A percentile compares a stretch with the other conserved stretches of the same genome.
These are phyloP conservation scores for Mucor piriformis DNA, from an alignment of 371 early-diverging fungal genomes.

Conservation along the genomic window DNA sequence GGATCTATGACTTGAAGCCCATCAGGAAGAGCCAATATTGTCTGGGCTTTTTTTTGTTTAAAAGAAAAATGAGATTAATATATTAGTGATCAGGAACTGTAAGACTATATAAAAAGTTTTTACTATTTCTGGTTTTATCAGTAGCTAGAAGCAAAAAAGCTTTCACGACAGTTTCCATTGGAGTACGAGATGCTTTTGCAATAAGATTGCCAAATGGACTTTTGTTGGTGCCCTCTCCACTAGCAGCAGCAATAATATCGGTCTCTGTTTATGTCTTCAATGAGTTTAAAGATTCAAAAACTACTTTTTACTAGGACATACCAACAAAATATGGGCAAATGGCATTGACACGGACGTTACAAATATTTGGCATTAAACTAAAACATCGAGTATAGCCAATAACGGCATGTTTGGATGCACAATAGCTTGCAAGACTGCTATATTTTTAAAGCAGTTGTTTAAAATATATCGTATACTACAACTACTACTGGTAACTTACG, in stretches of 20 bases:
- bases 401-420: slow-evolving; percentile 90
- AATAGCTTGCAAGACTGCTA: slow-evolving; percentile 52
- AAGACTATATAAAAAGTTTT: background rate
- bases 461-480: background rate
- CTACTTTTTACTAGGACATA: no score
- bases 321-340: slow-evolving; percentile 28
- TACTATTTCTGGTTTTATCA: slow-evolving; percentile 50
- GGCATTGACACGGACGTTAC: slow-evolving; percentile 46
- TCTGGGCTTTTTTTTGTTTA: background rate
- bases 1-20: slow-evolving; percentile 18
- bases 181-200: slow-evolving; percentile 26
- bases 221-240: background rate
- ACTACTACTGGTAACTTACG: slow-evolving; percentile 17
- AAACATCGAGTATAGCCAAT: slow-evolving; percentile 90
- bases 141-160: slow-evolving; percentile 54
- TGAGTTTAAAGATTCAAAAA: background rate
- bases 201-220: slow-evolving; percentile 14
- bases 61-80: background rate
- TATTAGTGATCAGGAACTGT: no score
- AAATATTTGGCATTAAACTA: slow-evolving; percentile 56
- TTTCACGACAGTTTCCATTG: slow-evolving; percentile 58
- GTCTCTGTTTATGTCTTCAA: background rate
- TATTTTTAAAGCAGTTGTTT: background rate
- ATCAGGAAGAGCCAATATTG: slow-evolving; percentile 25
- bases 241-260: background rate